Conservation (phyloP, 1,284 basidiomycete genomes). For the Leccinum angustisporum region DNA sequence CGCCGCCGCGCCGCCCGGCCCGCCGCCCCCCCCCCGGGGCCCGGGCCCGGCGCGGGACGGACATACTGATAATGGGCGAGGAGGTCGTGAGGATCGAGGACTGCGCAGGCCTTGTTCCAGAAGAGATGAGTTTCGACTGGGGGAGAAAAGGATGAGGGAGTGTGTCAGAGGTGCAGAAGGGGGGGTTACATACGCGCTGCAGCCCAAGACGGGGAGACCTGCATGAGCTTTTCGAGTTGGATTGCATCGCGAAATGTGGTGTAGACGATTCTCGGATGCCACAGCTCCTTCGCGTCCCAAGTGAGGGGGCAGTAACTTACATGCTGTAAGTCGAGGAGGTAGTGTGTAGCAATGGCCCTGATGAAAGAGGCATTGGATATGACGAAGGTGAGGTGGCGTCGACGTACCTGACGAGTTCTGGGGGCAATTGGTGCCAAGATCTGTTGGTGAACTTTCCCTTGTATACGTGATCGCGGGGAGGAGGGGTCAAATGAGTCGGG, state of each 20-base stretch:
- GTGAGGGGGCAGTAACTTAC: conserved; percentile 50
- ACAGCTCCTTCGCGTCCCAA: conserved; percentile 57
- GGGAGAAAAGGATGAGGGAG: conserved; percentile 9
- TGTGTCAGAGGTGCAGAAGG: background rate
- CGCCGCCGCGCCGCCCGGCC: too few species aligned
- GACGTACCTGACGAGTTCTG: conserved; percentile 66
- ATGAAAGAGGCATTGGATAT: conserved; percentile 3
- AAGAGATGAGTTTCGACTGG: conserved; percentile 48
- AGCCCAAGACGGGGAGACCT: conserved; percentile 42
- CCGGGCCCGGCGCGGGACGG: too few species aligned
- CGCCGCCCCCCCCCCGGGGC: too few species aligned
- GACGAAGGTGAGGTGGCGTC: conserved; percentile 22
- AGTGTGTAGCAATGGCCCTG: conserved; percentile 63
- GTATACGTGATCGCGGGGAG: conserved; percentile 41
- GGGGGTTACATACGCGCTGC: conserved; percentile 44
- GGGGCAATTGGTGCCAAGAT: conserved; percentile 69
- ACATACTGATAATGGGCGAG: conserved; percentile 38
- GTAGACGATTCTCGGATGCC: conserved; percentile 60
- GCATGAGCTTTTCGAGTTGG: conserved; percentile 64
- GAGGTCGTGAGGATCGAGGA: conserved; percentile 45
- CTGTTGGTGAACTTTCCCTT: conserved; percentile 67
- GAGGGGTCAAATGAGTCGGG: conserved; percentile 20
- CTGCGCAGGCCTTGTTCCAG: conserved; percentile 47
- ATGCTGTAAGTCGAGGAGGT: conserved; percentile 50
- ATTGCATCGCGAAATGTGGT: conserved; percentile 51